Evolutionary conservation across 2,329 filamentous ascomycete genomes (phyloP).

Genomic region (Colletotrichum australisinense): DNA sequence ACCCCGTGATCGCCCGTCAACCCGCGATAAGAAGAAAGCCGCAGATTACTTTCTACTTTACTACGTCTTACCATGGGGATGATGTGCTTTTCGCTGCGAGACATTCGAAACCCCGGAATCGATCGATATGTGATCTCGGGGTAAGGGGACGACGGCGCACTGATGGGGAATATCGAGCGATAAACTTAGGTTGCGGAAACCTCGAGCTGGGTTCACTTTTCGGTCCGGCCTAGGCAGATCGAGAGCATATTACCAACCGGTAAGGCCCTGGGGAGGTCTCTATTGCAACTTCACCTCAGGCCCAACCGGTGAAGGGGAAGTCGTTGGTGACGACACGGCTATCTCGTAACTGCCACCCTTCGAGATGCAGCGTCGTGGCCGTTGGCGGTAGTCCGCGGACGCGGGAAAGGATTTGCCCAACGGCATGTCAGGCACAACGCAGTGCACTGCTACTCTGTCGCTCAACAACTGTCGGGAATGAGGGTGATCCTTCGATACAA

Average conservation of each 20-base stretch:
- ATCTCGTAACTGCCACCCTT: background rate
- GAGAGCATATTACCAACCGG: background rate
- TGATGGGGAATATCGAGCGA: background rate
- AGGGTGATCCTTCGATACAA: background rate
- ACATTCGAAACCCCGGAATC: slow-evolving; percentile 13
- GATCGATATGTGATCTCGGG: slow-evolving; percentile 13
- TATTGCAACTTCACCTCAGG: background rate
- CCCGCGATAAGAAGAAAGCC: background rate
- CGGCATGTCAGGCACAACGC: slow-evolving; percentile 3
- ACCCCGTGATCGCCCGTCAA: slow-evolving; percentile 26
- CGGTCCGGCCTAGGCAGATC: background rate
- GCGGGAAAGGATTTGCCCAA: slow-evolving; percentile 9
- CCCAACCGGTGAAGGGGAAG: background rate
- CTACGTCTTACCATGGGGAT: background rate
- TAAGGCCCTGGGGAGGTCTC: background rate
- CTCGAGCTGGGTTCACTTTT: background rate
- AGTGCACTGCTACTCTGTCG: slow-evolving; percentile 21
- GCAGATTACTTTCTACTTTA: background rate
- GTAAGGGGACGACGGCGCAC: background rate
- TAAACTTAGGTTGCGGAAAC: background rate
- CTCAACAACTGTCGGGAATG: background rate
- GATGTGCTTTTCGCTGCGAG: background rate
- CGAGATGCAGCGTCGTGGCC: background rate
- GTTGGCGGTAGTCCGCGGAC: background rate
- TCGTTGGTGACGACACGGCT: background rate